Percentiles rank a stretch among this genome's conserved stretches.
Conservation (phyloP, 2,329 filamentous ascomycete genomes). For the Dryadomyces sulphureus region DNA sequence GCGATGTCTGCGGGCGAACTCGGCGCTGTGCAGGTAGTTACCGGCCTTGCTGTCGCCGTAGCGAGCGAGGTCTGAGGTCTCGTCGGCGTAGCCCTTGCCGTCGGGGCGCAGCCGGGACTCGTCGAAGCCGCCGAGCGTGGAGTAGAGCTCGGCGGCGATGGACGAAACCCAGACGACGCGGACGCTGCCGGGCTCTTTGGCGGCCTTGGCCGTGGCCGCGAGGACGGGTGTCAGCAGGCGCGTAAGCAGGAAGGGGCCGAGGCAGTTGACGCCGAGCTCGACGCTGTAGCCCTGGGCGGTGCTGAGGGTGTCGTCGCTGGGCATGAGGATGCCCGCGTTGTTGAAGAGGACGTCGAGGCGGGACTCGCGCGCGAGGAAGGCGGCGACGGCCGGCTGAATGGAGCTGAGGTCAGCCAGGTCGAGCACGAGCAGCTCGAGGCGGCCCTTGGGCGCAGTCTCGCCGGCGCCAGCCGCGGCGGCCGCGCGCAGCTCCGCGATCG, state of each 20-base stretch:
- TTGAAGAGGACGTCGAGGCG: constrained; percentile 22
- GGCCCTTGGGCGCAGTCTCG: too few species aligned
- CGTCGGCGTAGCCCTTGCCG: not conserved
- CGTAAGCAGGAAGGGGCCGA: constrained; percentile 13
- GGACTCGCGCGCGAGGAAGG: constrained; percentile 17
- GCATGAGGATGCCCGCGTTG: constrained; percentile 23
- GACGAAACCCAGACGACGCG: constrained; percentile 12
- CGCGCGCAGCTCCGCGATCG: constrained; percentile 23
- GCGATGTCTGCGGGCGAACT: constrained; percentile 8
- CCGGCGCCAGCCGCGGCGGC: constrained; percentile 17
- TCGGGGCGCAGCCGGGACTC: not conserved
- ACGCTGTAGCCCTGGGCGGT: constrained; percentile 15
- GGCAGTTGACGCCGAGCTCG: constrained; percentile 13
- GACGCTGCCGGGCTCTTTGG: constrained; percentile 6
- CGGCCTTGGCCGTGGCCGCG: constrained; percentile 6
- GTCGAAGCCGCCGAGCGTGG: constrained; percentile 6
- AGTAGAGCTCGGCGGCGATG: constrained; percentile 9
- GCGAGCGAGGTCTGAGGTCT: not conserved
- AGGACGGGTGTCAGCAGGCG: constrained; percentile 13
- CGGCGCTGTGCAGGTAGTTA: constrained; percentile 10
- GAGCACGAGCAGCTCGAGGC: constrained; percentile 23
- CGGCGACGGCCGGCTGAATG: constrained; percentile 14
- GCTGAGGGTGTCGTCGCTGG: constrained; percentile 13
- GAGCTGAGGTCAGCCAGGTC: constrained; percentile 20
- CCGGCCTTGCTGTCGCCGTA: constrained; percentile 10